Evolutionary conservation across 73 alveolate species (phyloP).

Genomic region (Symbiodinium natans): DNA sequence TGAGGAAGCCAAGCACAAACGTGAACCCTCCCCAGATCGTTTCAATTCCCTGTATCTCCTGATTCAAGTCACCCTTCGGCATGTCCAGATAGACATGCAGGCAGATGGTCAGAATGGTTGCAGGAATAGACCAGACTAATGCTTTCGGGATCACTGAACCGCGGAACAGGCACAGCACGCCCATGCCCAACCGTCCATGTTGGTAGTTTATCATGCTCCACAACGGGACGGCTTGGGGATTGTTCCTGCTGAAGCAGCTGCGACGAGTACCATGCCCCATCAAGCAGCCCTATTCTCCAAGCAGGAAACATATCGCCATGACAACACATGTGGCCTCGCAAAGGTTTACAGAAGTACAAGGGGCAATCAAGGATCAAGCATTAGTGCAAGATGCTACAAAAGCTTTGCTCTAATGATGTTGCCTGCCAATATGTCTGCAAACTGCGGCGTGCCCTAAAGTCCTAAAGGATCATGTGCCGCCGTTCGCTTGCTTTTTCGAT

Average conservation of each 20-base stretch:
- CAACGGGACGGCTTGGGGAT: not conserved
- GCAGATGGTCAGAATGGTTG: slow-evolving; percentile 17
- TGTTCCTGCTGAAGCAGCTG: not conserved
- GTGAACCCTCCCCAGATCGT: slow-evolving; percentile 65
- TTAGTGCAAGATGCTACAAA: no score
- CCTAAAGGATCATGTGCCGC: no score
- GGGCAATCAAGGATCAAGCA: no score
- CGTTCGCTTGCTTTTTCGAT: no score
- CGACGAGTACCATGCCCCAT: not conserved
- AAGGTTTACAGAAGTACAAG: no score
- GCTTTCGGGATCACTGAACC: slow-evolving; percentile 82
- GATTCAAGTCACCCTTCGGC: slow-evolving; percentile 2
- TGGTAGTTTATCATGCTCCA: not conserved
- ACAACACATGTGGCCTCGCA: no score
- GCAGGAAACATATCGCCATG: no score
- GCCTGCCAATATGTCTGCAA: no score
- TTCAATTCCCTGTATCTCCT: slow-evolving; percentile 73
- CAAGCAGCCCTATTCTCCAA: no score
- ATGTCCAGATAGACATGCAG: slow-evolving; percentile 12
- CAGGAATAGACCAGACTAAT: not conserved
- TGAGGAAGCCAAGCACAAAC: slow-evolving; percentile 54
- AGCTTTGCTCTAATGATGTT: no score
- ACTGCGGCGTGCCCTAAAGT: no score
- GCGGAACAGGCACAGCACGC: slow-evolving; percentile 36
- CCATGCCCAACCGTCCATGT: slow-evolving; percentile 50